Evolutionary conservation across 78 protist genomes (phyloP).

Genomic region (Guillardia theta): DNA sequence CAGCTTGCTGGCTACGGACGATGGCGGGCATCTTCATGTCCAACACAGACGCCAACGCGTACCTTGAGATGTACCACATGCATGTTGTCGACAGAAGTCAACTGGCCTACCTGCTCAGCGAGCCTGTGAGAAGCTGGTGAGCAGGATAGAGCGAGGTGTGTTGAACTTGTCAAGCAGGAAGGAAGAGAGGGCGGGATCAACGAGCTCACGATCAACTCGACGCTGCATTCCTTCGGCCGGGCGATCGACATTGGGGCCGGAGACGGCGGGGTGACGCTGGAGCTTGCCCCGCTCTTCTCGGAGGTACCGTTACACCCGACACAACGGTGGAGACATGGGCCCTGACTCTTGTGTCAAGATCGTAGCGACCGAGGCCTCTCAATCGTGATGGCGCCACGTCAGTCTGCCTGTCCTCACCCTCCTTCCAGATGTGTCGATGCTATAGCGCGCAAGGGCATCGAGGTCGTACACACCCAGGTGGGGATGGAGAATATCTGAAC

Average conservation of each 20-base stretch:
- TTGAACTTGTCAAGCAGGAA: background rate
- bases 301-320: background rate
- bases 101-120: background rate
- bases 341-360: too few species aligned
- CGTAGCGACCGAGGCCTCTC: too few species aligned
- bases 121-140: background rate
- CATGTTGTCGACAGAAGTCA: background rate
- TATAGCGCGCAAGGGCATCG: too few species aligned
- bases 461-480: too few species aligned
- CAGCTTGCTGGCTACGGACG: background rate
- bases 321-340: too few species aligned
- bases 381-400: too few species aligned
- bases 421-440: too few species aligned
- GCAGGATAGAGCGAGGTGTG: background rate
- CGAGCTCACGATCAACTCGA: background rate
- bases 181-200: background rate
- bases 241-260: background rate
- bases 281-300: background rate
- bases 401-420: too few species aligned
- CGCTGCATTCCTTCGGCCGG: background rate
- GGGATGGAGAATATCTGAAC: too few species aligned
- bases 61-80: background rate
- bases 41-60: slow-evolving; percentile 4
- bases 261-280: background rate
- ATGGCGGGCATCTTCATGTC: background rate